These are phyloP conservation scores for Cupressus sempervirens DNA, from an alignment of 75 land plant species.

Conservation along the genomic window DNA sequence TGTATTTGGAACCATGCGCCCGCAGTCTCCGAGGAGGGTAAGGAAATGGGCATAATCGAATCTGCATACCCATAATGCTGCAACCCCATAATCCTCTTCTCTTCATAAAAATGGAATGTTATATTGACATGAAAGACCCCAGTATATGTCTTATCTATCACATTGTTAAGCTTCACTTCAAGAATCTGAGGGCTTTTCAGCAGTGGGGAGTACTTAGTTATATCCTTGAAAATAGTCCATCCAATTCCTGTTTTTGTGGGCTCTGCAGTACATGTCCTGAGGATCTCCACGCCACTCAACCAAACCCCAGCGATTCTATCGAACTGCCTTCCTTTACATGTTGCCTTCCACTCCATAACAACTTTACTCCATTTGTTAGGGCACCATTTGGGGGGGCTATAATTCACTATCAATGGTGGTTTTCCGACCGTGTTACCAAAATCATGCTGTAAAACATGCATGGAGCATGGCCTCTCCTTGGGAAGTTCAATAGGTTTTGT, in stretches of 20 bases:
- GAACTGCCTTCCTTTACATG: slow-evolving; percentile 25
- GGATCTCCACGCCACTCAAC: slow-evolving; percentile 34
- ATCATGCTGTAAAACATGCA: slow-evolving; percentile 40
- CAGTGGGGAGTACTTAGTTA: slow-evolving; percentile 24
- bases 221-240: slow-evolving; percentile 32
- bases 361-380: slow-evolving; percentile 16
- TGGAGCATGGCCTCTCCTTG: slow-evolving; percentile 40
- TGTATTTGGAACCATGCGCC: slow-evolving; percentile 29
- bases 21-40: slow-evolving; percentile 12
- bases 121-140: slow-evolving; percentile 30
- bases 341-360: slow-evolving; percentile 22
- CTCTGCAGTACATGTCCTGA: slow-evolving; percentile 40
- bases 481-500: slow-evolving; percentile 44
- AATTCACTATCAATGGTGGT: slow-evolving; percentile 44
- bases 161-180: slow-evolving; percentile 19
- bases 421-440: slow-evolving; percentile 48
- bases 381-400: slow-evolving; percentile 53
- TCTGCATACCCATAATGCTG: slow-evolving; percentile 12
- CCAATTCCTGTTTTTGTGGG: slow-evolving; percentile 24
- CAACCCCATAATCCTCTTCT: not conserved
- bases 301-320: slow-evolving; percentile 35
- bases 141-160: slow-evolving; percentile 23
- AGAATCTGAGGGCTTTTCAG: slow-evolving; percentile 16
- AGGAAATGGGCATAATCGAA: slow-evolving; percentile 28
- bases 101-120: slow-evolving; percentile 19